Percentiles rank a stretch among this genome's conserved stretches.
Evolutionary conservation across 768 basidiomycete genomes (phyloP).

Genomic region (Collybia sordida): DNA sequence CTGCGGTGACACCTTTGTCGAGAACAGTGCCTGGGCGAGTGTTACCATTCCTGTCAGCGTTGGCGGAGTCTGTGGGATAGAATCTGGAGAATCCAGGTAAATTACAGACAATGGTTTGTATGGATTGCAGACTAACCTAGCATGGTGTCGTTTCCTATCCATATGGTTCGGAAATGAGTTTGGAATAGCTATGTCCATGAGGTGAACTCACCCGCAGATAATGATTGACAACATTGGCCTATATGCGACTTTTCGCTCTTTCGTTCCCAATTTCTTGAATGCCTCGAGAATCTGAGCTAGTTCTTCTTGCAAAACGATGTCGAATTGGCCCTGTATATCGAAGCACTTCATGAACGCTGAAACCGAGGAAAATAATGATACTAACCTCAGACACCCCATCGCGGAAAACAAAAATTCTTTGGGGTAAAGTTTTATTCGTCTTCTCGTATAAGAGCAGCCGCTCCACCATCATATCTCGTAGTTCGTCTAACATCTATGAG

Average conservation of each 20-base stretch:
- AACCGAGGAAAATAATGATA: neutral
- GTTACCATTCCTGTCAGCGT: slow-evolving; percentile 69
- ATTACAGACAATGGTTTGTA: no score
- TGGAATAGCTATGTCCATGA: neutral
- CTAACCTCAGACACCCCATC: slow-evolving; percentile 82
- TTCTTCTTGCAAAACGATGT: slow-evolving; percentile 58
- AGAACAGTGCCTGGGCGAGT: slow-evolving; percentile 79
- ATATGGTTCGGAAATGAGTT: neutral
- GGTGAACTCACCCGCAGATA: slow-evolving; percentile 59
- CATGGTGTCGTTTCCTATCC: slow-evolving; percentile 64
- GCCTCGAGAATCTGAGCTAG: slow-evolving; percentile 61
- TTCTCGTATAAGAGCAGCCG: slow-evolving; percentile 57
- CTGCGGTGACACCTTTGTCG: slow-evolving; percentile 73
- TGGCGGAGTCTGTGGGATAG: slow-evolving; percentile 49
- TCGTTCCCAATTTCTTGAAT: slow-evolving; percentile 50
- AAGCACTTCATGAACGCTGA: no score
- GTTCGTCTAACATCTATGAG: slow-evolving; percentile 69
- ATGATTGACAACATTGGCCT: slow-evolving; percentile 66
- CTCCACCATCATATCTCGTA: slow-evolving; percentile 69
- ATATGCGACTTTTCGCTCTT: slow-evolving; percentile 44
- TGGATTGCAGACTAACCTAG: slow-evolving; percentile 36
- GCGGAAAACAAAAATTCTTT: slow-evolving; percentile 70
- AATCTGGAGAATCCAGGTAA: slow-evolving; percentile 33
- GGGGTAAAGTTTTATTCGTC: slow-evolving; percentile 59
- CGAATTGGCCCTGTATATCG: slow-evolving; percentile 59